Percentiles rank a stretch among this genome's conserved stretches.
Conservation (phyloP, 169 alveolate species). For the Cyclospora cayetanensis region DNA sequence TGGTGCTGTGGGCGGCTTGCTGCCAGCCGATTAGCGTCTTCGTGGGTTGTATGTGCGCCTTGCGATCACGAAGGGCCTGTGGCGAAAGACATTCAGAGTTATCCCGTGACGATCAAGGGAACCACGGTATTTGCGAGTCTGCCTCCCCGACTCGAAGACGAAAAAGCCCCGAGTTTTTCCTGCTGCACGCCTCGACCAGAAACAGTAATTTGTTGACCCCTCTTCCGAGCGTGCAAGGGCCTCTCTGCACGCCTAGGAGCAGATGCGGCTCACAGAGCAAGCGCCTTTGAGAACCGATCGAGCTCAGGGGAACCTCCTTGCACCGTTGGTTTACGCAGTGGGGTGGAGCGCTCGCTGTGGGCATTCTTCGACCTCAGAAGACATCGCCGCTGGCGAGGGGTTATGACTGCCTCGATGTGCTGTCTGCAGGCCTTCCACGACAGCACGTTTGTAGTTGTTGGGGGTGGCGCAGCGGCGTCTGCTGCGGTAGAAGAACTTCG, state of each 20-base stretch:
- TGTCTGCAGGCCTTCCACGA: background rate
- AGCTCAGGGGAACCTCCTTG: no score
- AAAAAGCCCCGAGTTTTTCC: background rate
- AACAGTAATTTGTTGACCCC: no score
- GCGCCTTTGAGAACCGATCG: no score
- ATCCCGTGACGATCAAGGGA: conserved; percentile 56
- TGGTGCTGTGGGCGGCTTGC: background rate
- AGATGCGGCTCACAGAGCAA: no score
- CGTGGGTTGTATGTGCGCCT: background rate
- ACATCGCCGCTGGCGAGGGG: no score
- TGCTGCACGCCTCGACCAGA: background rate
- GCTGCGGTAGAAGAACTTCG: conserved; percentile 88
- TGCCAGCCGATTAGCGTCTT: background rate
- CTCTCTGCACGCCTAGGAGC: no score
- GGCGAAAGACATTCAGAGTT: conserved; percentile 36
- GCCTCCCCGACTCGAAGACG: conserved; percentile 30
- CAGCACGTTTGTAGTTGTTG: conserved; percentile 83
- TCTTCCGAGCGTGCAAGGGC: no score
- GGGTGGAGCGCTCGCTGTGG: no score
- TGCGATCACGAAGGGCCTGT: conserved; percentile 58
- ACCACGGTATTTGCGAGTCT: conserved; percentile 40
- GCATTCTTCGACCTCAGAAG: no score
- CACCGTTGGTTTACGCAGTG: no score
- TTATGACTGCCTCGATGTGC: no score
- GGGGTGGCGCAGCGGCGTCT: conserved; percentile 90